A percentile compares a stretch with the other conserved stretches of the same genome.
Conservation (phyloP, 106 monocot genomes). For the Gastrodia elata region DNA sequence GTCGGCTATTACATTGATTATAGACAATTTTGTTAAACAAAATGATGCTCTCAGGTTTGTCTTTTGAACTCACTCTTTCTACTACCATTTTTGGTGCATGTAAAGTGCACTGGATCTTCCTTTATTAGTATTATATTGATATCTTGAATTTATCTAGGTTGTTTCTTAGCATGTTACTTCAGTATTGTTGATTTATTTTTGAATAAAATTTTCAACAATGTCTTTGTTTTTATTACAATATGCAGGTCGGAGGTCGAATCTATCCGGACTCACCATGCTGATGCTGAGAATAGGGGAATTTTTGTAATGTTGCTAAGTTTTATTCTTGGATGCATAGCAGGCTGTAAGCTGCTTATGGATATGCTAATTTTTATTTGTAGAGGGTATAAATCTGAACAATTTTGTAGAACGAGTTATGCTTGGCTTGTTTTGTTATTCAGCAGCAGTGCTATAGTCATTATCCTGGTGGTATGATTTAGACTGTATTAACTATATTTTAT, state of each 20-base stretch:
- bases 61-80: background rate
- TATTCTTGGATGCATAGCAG: conserved; percentile 57
- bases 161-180: too few species aligned
- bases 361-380: conserved; percentile 31
- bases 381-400: conserved; percentile 25
- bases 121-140: too few species aligned
- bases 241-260: conserved; percentile 59
- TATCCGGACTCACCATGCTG: conserved; percentile 34
- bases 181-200: background rate
- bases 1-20: conserved; percentile 27
- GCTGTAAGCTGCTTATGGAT: conserved; percentile 35
- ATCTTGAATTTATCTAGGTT: too few species aligned
- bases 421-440: conserved; percentile 77
- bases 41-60: conserved; percentile 60
- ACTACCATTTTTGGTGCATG: background rate
- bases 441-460: conserved; percentile 56
- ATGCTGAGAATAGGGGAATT: conserved; percentile 54
- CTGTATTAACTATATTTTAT: background rate
- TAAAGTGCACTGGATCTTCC: background rate
- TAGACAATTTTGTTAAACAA: conserved; percentile 42
- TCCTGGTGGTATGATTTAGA: conserved; percentile 40
- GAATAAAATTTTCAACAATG: background rate
- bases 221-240: background rate
- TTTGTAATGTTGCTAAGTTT: conserved; percentile 70
- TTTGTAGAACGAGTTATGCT: conserved; percentile 41